Base-by-base conservation (phyloP, 371 early-diverging fungal genomes). In the Caulochytrium protostelioides region DNA sequence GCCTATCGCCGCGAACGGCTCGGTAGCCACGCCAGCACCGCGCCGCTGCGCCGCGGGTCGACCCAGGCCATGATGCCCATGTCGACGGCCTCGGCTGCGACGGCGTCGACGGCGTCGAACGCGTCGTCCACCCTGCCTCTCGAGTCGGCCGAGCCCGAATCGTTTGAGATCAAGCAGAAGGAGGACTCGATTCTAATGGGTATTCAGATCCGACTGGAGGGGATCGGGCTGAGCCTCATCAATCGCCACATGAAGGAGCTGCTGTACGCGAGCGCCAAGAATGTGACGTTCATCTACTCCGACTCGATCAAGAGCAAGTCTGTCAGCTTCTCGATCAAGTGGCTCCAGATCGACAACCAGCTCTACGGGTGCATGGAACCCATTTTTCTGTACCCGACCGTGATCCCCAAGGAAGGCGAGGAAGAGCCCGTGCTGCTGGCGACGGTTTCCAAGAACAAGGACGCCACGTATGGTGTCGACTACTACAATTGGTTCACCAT, bases 271-370 rank as follows among this genome's bases (percentile, higher is more conserved):
- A 74, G 85, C 1, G 50, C 82, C 28, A 62, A 72, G 10, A 76
- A 79, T 0, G 47, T 90, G 9, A 66, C 67, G 42, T 47, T 89
- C 26, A 65, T 59, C 7, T 71, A 68, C 36, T 70, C 66, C 0
- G 89, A 89, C 35, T 74, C 80, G 0, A 65, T 67, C 6, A 57
- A 72, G 34, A 73, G 74, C 38, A 75, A 78, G 47, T 74, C 77
- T 1, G 36, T 79, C 17, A 68, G 65, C 23, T 65, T 83, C 54
- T 47, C 62, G 21, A 67, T 84, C 18, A 73, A 77, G 30, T 94
- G 90, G 94, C 47, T 92, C 6, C 90, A 79, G 65, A 69, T 91
- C 33, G 94, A 94, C 50, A 94, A 94, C 54, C 91, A 92, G 52
- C 54, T 80, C 7, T 76, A 74, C 38, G 83, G 76, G 22, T 65